Conservation (phyloP, 257 asterid genomes). For the Nicotiana tomentosiformis region DNA sequence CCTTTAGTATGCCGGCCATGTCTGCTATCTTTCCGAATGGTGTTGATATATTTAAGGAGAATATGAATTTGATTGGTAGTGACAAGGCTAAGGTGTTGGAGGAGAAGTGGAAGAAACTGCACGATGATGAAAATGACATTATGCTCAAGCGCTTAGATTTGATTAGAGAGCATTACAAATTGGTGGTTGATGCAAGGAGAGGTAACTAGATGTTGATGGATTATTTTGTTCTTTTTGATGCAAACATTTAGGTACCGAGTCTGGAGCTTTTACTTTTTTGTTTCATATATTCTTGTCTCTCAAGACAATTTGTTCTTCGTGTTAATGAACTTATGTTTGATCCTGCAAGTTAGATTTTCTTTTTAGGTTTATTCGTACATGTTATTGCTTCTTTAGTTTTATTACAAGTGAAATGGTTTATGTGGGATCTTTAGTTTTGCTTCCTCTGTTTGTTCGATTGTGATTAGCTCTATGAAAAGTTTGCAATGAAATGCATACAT, state of each 20-base stretch:
- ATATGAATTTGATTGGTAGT: conserved; percentile 30
- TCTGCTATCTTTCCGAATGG: background rate
- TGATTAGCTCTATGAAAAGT: background rate
- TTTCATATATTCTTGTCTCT: background rate
- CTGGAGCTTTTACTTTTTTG: background rate
- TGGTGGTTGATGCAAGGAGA: conserved; percentile 25
- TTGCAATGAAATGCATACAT: background rate
- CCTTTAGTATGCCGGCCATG: conserved; percentile 14
- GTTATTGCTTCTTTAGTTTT: background rate
- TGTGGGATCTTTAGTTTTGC: background rate
- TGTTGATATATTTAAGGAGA: conserved; percentile 23
- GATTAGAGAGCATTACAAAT: conserved; percentile 30
- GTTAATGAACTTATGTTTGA: background rate
- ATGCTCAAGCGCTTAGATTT: conserved; percentile 26
- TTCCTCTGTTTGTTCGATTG: background rate
- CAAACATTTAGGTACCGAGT: background rate
- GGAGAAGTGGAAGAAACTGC: conserved; percentile 53
- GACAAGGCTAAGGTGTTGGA: conserved; percentile 47
- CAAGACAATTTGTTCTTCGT: background rate
- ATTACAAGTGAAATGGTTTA: background rate
- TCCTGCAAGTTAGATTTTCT: background rate
- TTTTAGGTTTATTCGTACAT: background rate
- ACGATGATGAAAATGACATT: conserved; percentile 32
- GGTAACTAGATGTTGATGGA: conserved; percentile 5
- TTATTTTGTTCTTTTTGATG: background rate